A percentile compares a stretch with the other conserved stretches of the same genome.
Conservation (phyloP, 805 yeast genomes). For the Dipodascus geniculatus region DNA sequence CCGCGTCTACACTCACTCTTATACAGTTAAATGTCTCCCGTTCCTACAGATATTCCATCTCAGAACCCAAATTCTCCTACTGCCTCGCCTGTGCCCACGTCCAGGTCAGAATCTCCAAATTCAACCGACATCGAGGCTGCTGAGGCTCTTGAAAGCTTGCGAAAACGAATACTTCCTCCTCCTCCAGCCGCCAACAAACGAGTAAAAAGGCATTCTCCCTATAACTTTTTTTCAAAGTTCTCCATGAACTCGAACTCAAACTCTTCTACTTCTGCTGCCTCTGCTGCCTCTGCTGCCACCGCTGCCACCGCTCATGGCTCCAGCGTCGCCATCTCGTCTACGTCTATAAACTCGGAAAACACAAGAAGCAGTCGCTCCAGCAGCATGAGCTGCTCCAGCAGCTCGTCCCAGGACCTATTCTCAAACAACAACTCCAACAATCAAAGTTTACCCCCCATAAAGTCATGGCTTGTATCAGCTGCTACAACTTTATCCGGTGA, state of each 20-base stretch:
- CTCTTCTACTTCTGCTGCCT: slow-evolving; percentile 4
- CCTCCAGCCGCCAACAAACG: not conserved
- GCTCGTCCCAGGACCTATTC: not conserved
- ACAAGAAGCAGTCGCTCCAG: slow-evolving; percentile 18
- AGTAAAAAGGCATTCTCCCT: not conserved
- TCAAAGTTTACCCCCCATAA: not conserved
- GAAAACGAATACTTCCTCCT: not conserved
- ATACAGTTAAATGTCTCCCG: not conserved
- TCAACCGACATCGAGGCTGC: not conserved
- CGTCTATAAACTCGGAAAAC: slow-evolving; percentile 8
- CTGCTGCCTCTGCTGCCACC: slow-evolving; percentile 7
- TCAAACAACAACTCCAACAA: too few relatives aligned
- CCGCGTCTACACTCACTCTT: too few relatives aligned
- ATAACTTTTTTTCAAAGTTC: not conserved
- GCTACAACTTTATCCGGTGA: slow-evolving; percentile 41
- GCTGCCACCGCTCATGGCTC: not conserved
- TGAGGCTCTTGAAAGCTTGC: slow-evolving; percentile 1
- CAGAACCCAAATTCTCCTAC: not conserved
- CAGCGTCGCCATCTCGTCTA: not conserved
- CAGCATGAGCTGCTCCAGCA: slow-evolving; percentile 22
- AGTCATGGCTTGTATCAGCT: slow-evolving; percentile 1
- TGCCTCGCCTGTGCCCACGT: not conserved
- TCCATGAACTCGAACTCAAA: slow-evolving; percentile 7
- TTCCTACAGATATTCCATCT: not conserved
- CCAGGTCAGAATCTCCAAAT: not conserved